These are phyloP conservation scores for Teunomyces cretensis DNA, from an alignment of 805 yeast genomes.

Conservation along the genomic window DNA sequence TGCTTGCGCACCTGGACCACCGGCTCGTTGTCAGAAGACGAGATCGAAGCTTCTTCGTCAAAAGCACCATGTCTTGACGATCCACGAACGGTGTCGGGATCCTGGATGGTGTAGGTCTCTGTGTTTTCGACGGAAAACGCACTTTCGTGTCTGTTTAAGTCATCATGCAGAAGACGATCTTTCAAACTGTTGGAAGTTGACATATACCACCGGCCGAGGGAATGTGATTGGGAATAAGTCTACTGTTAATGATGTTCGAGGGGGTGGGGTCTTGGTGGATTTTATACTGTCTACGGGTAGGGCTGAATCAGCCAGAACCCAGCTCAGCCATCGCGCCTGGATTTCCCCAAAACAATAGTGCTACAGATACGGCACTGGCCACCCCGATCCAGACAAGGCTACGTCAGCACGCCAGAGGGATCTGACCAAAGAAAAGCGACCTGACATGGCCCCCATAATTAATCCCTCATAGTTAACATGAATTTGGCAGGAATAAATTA, in stretches of 20 bases:
- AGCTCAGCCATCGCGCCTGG: background rate
- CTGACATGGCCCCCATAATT: too few species aligned
- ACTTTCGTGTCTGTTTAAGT: constrained; percentile 12
- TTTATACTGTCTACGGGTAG: background rate
- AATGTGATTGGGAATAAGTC: background rate
- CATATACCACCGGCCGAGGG: background rate
- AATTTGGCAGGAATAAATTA: background rate
- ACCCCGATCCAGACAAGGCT: background rate
- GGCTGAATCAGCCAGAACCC: too few species aligned
- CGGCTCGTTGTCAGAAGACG: constrained; percentile 2
- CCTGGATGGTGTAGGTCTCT: constrained; percentile 11
- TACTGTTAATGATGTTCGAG: too few species aligned
- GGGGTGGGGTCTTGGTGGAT: background rate
- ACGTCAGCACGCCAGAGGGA: too few species aligned
- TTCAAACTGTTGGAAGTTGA: constrained; percentile 3
- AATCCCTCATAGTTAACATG: constrained; percentile 4
- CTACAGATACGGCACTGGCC: background rate
- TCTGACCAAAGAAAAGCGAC: too few species aligned
- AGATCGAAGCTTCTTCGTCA: constrained; percentile 13
- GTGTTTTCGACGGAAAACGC: constrained; percentile 17
- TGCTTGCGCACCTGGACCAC: constrained; percentile 7
- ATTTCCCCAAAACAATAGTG: background rate
- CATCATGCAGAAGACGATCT: constrained; percentile 7
- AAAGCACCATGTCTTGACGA: background rate
- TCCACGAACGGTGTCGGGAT: background rate